Conservation (phyloP, 805 yeast species). For the Candida nemodendra region DNA sequence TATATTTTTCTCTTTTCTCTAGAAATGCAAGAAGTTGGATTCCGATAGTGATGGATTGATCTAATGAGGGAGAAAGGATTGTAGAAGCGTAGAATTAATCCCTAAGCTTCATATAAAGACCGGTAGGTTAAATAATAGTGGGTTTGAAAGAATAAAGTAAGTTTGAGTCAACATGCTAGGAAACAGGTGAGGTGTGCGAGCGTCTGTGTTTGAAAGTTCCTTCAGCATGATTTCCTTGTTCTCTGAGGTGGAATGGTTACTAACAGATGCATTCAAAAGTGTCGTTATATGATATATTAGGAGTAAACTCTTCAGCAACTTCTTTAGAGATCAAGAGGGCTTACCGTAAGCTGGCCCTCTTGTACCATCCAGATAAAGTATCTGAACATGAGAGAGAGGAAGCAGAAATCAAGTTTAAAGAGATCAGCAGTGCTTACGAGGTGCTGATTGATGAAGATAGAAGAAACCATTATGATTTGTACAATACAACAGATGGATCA, state of each 20-base stretch:
- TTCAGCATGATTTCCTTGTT: too few species aligned
- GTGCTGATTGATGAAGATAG: slow-evolving; percentile 67
- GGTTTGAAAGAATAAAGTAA: too few species aligned
- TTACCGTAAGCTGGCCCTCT: slow-evolving; percentile 78
- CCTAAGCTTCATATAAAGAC: too few species aligned
- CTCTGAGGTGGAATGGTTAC: slow-evolving; percentile 6
- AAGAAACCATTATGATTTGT: slow-evolving; percentile 57
- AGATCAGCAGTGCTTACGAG: slow-evolving; percentile 83
- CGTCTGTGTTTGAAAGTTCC: slow-evolving; percentile 10
- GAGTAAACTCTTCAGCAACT: slow-evolving; percentile 64
- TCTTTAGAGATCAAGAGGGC: slow-evolving; percentile 77
- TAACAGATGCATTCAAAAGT: slow-evolving; percentile 15
- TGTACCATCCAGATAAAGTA: slow-evolving; percentile 88
- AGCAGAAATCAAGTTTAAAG: slow-evolving; percentile 80
- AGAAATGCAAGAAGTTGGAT: too few species aligned
- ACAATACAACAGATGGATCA: slow-evolving; percentile 43
- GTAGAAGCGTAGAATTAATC: too few species aligned
- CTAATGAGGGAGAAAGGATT: too few species aligned
- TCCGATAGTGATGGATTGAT: too few species aligned
- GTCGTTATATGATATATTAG: slow-evolving; percentile 62
- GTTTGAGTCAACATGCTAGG: too few species aligned
- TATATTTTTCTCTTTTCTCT: too few species aligned
- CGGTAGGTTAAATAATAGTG: too few species aligned
- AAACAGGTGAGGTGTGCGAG: too few species aligned
- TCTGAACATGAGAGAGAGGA: slow-evolving; percentile 55